Evolutionary conservation across 2,329 filamentous ascomycete species (phyloP).

Genomic region (Exophiala spinifera): DNA sequence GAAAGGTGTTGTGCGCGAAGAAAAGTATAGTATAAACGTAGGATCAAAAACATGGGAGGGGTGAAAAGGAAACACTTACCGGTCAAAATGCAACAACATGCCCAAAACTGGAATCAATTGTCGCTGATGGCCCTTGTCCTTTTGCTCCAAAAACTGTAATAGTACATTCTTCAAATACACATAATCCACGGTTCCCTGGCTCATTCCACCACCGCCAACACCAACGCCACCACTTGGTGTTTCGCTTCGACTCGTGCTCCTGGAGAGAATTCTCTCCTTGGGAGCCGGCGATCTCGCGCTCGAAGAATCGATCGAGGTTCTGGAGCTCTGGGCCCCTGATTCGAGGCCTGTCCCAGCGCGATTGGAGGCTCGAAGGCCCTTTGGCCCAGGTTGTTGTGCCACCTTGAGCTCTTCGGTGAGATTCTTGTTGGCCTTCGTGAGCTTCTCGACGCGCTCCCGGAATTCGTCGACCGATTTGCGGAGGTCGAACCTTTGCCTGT

Average conservation of each 20-base stretch:
- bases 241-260: constrained; percentile 36
- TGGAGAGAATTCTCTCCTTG: constrained; percentile 36
- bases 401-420: constrained; percentile 58
- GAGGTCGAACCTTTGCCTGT: constrained; percentile 76
- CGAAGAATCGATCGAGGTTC: constrained; percentile 58
- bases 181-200: constrained; percentile 49
- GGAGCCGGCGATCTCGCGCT: constrained; percentile 41
- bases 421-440: constrained; percentile 64
- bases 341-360: constrained; percentile 36
- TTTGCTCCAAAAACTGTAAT: constrained; percentile 64
- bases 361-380: constrained; percentile 27
- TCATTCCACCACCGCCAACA: constrained; percentile 25
- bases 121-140: constrained; percentile 65
- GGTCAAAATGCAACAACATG: constrained; percentile 64
- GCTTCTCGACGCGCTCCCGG: constrained; percentile 70
- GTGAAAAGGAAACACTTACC: constrained; percentile 41
- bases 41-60: no score
- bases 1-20: constrained; percentile 7
- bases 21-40: no score
- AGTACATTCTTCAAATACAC: constrained; percentile 66
- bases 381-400: constrained; percentile 42
- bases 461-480: constrained; percentile 74
- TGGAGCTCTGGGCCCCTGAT: constrained; percentile 51
- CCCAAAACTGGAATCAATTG: constrained; percentile 64
- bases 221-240: constrained; percentile 34